Base-by-base conservation (phyloP, 2,329 filamentous ascomycete species). In the Ophiostoma sp. region DNA sequence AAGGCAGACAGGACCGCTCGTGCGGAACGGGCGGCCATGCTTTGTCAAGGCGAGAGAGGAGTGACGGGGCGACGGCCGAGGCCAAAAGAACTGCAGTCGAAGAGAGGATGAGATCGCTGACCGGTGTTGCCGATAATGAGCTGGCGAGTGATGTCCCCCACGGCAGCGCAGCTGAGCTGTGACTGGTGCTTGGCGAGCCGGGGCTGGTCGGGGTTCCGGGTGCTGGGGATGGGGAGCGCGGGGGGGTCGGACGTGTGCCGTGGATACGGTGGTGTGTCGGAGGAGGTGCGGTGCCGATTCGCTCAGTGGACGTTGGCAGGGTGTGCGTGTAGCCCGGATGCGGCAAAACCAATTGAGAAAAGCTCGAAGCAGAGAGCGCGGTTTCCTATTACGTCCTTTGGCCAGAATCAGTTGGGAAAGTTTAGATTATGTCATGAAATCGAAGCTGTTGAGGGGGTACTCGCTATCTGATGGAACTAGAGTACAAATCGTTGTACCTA, bases 1-100 rank as follows among this genome's bases (percentile, higher is more conserved):
- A 58, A 58, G 42, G 69, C 69, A 67, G 67, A 69, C 63, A 69
- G 60, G 40, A 67, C 64, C 64, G 66, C 65, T 36, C 64, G 70
- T 45, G 64, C 45, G 40, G 47, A 47, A 16, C 64, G 38, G 58
- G 58, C 41, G 67, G 69, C 70, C 70, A 71, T 71, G 66, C 66
- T 69, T 52, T 42, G 58, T 38, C 16, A 12, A 40, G 27, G 6
- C n/a, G 55, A 2, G 55, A 14, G 27, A 36, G 5, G 49, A 55
- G 55, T 36, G 11, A 5, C 36, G 27, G 5, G 27, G 8, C 5
- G 12, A 27, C 27, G 55, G 7, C 38, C 27, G 55, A 18, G 55
- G 36, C n/a, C 27, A 60, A 38, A 38, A 14, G 12, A 41, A 18
- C 27, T 27, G 38, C 5, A 6, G 58, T 41, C 7, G 36, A 60